These are phyloP conservation scores for Zoysia japonica DNA, from an alignment of 176 grass and related monocot genomes.

Conservation along the genomic window DNA sequence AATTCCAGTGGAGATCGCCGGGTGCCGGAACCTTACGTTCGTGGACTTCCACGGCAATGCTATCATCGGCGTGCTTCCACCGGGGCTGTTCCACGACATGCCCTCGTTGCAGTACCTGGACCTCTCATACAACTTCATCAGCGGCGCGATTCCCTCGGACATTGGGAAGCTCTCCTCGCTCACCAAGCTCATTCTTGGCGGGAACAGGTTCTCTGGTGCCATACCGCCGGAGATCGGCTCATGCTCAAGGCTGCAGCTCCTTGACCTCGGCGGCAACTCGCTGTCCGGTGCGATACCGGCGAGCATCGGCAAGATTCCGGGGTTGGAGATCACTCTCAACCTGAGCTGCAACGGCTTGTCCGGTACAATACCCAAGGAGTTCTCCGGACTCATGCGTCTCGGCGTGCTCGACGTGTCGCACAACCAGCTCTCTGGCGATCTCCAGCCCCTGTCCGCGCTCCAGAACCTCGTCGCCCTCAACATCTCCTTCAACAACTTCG, in stretches of 20 bases:
- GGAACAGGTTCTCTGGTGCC: constrained; percentile 54
- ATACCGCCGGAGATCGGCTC: constrained; percentile 70
- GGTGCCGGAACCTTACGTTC: constrained; percentile 73
- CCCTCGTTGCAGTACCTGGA: constrained; percentile 66
- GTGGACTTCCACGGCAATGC: constrained; percentile 78
- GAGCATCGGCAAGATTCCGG: constrained; percentile 72
- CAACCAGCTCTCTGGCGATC: constrained; percentile 63
- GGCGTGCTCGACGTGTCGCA: constrained; percentile 62
- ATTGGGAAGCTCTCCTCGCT: constrained; percentile 65
- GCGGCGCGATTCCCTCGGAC: constrained; percentile 50
- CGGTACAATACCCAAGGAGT: constrained; percentile 59
- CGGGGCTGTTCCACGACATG: constrained; percentile 54
- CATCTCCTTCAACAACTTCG: constrained; percentile 69
- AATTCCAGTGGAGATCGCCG: constrained; percentile 55
- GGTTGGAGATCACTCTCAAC: constrained; percentile 73
- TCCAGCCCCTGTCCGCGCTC: constrained; percentile 51
- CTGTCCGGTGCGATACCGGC: constrained; percentile 62
- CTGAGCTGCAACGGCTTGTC: constrained; percentile 74
- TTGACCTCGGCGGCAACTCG: constrained; percentile 73
- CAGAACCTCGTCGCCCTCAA: constrained; percentile 69
- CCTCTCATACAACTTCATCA: constrained; percentile 72
- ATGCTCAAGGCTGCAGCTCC: constrained; percentile 69
- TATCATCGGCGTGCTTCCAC: constrained; percentile 57
- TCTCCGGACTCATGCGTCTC: constrained; percentile 45
- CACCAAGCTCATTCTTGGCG: constrained; percentile 65